Conservation (phyloP, 2,329 filamentous ascomycete genomes). For the Diplodia sapinea region DNA sequence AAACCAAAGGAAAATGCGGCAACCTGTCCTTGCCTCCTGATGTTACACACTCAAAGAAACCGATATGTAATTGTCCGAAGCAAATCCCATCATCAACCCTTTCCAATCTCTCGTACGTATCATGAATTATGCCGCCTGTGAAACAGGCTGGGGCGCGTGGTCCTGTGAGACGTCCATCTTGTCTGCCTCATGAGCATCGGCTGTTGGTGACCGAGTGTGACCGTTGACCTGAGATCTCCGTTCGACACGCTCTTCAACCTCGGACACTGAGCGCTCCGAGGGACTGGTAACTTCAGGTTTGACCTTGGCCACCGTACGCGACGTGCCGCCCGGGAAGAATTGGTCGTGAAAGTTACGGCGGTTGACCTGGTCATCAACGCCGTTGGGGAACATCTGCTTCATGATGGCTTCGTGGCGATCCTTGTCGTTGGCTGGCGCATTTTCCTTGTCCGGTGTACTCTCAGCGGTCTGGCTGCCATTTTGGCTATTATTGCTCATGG, state of each 20-base stretch:
- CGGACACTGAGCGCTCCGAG: conserved; percentile 20
- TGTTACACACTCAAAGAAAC: conserved; percentile 1
- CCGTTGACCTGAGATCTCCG: conserved; percentile 3
- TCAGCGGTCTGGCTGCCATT: conserved; percentile 11
- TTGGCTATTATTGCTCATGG: conserved; percentile 29
- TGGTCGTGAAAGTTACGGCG: conserved; percentile 31
- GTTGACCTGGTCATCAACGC: conserved; percentile 39
- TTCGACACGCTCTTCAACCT: conserved; percentile 10
- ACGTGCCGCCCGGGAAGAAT: conserved; percentile 29
- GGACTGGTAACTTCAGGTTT: conserved; percentile 23
- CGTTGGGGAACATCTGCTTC: conserved; percentile 47
- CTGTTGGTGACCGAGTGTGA: conserved; percentile 5
- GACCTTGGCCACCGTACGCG: conserved; percentile 15
- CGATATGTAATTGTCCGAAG: conserved; percentile 11
- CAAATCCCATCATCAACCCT: conserved; percentile 3
- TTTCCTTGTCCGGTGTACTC: conserved; percentile 24
- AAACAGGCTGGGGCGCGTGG: conserved; percentile 12
- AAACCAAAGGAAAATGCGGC: not conserved
- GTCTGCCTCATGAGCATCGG: conserved; percentile 5
- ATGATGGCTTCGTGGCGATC: conserved; percentile 45
- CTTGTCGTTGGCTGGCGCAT: conserved; percentile 36
- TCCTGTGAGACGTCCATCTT: conserved; percentile 23
- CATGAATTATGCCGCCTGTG: conserved; percentile 17
- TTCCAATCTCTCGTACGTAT: conserved; percentile 10
- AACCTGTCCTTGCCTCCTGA: not conserved